Conservation (phyloP, 345 rosid species). For the Sapria himalayana region DNA sequence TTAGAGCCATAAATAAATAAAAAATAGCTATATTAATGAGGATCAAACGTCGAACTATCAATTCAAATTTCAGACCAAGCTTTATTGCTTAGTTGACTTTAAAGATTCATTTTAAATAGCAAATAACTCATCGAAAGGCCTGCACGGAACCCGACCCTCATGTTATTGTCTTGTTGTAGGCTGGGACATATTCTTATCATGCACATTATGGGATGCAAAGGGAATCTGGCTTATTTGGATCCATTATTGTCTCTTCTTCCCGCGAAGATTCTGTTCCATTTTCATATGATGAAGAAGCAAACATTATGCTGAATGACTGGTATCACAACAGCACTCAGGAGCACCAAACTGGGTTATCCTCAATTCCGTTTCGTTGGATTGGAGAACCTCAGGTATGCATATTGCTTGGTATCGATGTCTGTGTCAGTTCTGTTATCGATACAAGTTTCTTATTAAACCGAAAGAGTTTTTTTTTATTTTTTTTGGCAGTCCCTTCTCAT, state of each 20-base stretch:
- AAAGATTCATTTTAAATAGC: background rate
- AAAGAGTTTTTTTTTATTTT: too few relatives aligned
- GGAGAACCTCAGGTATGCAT: conserved; percentile 58
- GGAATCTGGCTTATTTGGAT: conserved; percentile 55
- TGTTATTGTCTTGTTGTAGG: conserved; percentile 22
- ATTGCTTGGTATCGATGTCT: conserved; percentile 10
- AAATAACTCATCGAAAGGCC: background rate
- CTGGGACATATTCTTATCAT: conserved; percentile 72
- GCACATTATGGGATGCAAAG: conserved; percentile 88
- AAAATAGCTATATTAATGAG: too few relatives aligned
- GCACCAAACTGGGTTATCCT: conserved; percentile 60
- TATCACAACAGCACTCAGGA: conserved; percentile 39
- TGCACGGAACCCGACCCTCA: background rate
- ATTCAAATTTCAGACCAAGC: too few relatives aligned
- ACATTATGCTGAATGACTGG: conserved; percentile 60
- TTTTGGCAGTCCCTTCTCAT: conserved; percentile 16
- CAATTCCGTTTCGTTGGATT: conserved; percentile 51
- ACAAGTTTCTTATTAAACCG: too few relatives aligned
- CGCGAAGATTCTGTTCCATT: conserved; percentile 36
- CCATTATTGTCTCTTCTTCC: conserved; percentile 33
- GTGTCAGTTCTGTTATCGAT: background rate
- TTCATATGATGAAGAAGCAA: conserved; percentile 45
- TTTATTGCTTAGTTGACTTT: background rate
- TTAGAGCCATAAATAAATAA: background rate
- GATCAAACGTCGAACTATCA: too few relatives aligned